Evolutionary conservation across 129 eudicot genomes (phyloP).

Genomic region (Centella asiatica): DNA sequence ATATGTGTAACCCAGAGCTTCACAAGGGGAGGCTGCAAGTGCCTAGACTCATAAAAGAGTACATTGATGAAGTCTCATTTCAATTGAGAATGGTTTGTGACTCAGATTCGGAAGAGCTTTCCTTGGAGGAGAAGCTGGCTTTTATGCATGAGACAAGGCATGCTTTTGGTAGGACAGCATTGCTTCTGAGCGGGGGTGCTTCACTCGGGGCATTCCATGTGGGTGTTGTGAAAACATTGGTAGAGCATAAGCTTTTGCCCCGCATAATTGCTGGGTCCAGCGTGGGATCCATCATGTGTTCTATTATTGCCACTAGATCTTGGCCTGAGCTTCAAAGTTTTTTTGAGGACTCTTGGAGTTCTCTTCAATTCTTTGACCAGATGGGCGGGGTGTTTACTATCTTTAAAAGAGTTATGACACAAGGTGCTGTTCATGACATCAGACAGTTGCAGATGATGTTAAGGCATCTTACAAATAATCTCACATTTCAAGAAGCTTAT

Average conservation of each 20-base stretch:
- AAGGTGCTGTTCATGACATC: conserved; percentile 85
- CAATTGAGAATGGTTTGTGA: conserved; percentile 91
- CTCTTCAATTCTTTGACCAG: conserved; percentile 84
- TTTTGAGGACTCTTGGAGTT: conserved; percentile 87
- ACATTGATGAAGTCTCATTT: conserved; percentile 81
- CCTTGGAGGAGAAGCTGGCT: conserved; percentile 87
- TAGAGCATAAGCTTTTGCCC: conserved; percentile 88
- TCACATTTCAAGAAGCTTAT: conserved; percentile 93
- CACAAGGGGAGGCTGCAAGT: conserved; percentile 92
- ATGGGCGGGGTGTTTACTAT: conserved; percentile 76
- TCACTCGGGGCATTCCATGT: conserved; percentile 96
- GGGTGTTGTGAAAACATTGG: conserved; percentile 91
- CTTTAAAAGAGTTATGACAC: conserved; percentile 75
- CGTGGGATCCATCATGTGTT: conserved; percentile 89
- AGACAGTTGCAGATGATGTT: conserved; percentile 72
- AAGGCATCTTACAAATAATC: conserved; percentile 71
- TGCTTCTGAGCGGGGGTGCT: conserved; percentile 97
- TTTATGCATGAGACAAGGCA: conserved; percentile 98
- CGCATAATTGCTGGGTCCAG: conserved; percentile 94
- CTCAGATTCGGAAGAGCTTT: conserved; percentile 84
- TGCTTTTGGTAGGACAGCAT: conserved; percentile 93
- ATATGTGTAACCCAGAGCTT: conserved; percentile 96
- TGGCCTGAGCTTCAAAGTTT: conserved; percentile 99
- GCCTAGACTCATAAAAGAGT: conserved; percentile 77
- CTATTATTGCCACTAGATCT: conserved; percentile 70